Conservation (phyloP, 2,329 filamentous ascomycete genomes). For the Drechslera avenae region DNA sequence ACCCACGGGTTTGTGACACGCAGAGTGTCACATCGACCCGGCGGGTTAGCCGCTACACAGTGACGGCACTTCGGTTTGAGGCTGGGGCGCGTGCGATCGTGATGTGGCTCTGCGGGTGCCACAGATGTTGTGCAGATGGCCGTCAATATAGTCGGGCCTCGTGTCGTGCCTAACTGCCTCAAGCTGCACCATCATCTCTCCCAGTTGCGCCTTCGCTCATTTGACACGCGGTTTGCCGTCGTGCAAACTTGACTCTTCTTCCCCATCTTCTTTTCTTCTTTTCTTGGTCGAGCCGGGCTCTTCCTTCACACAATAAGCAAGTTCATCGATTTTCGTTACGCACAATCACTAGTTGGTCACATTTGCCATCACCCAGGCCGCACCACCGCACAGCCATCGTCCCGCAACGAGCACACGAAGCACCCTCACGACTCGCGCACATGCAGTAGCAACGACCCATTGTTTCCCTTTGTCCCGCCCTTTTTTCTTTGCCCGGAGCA, state of each 20-base stretch:
- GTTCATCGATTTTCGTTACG: constrained; percentile 9
- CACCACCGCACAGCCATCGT: constrained; percentile 8
- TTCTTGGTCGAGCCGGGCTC: constrained; percentile 40
- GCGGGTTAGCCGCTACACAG: constrained; percentile 41
- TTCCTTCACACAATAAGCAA: constrained; percentile 28
- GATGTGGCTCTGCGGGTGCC: constrained; percentile 35
- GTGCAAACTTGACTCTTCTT: constrained; percentile 21
- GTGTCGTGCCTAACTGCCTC: constrained; percentile 29
- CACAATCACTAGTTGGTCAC: no score
- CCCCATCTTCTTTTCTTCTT: constrained; percentile 18
- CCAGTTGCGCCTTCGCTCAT: constrained; percentile 19
- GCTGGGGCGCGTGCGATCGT: constrained; percentile 41
- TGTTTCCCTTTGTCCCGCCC: constrained; percentile 20
- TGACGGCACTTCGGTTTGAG: constrained; percentile 42
- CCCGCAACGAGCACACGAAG: constrained; percentile 20
- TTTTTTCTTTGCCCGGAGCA: constrained; percentile 33
- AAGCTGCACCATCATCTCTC: constrained; percentile 28
- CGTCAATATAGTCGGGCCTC: constrained; percentile 44
- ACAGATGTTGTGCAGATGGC: constrained; percentile 33
- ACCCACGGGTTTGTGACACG: constrained; percentile 41
- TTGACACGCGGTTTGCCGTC: constrained; percentile 30
- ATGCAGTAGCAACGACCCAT: constrained; percentile 39
- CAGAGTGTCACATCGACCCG: constrained; percentile 35
- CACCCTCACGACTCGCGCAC: constrained; percentile 25
- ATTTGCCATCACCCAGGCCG: no score